Conservation (phyloP, 768 basidiomycete genomes). For the Lactifluus pinguis region DNA sequence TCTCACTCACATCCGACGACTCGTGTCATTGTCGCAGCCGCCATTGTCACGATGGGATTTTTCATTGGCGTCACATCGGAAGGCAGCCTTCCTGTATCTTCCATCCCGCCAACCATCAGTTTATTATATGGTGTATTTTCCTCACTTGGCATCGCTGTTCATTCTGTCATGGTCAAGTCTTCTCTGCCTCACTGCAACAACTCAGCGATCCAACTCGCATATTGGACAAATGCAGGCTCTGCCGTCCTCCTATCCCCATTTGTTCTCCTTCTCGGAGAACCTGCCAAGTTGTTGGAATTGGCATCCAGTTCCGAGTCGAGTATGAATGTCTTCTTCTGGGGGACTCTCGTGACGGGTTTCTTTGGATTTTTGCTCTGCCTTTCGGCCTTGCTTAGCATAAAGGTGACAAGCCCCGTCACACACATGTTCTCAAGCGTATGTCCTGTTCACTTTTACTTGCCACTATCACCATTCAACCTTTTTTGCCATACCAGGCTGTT, state of each 20-base stretch:
- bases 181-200: constrained; percentile 61
- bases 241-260: constrained; percentile 55
- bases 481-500: constrained; percentile 43
- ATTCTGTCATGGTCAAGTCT: constrained; percentile 66
- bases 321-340: constrained; percentile 49
- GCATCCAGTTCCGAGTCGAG: constrained; percentile 38
- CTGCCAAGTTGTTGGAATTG: constrained; percentile 32
- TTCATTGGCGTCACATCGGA: constrained; percentile 64
- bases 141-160: constrained; percentile 66
- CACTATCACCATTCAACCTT: not conserved
- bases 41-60: constrained; percentile 64
- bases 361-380: constrained; percentile 77
- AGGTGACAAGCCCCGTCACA: constrained; percentile 73
- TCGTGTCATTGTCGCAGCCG: constrained; percentile 50
- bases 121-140: constrained; percentile 64
- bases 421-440: constrained; percentile 79
- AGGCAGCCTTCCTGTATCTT: constrained; percentile 30
- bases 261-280: constrained; percentile 50
- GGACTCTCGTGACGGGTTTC: constrained; percentile 59
- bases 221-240: constrained; percentile 70
- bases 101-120: constrained; percentile 45
- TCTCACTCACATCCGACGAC: constrained; percentile 45
- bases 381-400: constrained; percentile 72
- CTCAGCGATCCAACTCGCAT: constrained; percentile 64
- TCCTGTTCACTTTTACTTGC: constrained; percentile 10